Conservation (phyloP, 768 basidiomycete genomes). For the Agrocybe praecox region DNA sequence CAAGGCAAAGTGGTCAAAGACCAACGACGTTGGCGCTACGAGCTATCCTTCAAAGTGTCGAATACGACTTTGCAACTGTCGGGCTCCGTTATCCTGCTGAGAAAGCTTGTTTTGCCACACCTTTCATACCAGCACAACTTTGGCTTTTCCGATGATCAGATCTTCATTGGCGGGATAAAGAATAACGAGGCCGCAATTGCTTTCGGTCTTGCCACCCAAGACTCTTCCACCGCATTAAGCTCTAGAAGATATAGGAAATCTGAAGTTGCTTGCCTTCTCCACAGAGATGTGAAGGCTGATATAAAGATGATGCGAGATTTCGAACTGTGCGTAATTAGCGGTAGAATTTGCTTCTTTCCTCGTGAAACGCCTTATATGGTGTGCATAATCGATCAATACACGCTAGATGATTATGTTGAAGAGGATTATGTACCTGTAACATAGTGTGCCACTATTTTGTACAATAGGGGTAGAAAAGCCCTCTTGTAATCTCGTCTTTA, state of each 20-base stretch:
- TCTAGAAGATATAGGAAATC: background rate
- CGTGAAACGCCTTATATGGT: too few relatives aligned
- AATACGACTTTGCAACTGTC: background rate
- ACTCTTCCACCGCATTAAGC: background rate
- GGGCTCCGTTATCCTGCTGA: background rate
- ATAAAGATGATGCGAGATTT: background rate
- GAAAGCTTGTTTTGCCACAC: background rate
- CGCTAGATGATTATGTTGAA: too few relatives aligned
- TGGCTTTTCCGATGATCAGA: background rate
- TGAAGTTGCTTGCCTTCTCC: background rate
- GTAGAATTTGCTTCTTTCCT: background rate
- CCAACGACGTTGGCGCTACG: conserved; percentile 1
- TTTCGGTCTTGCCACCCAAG: too few relatives aligned
- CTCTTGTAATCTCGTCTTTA: too few relatives aligned
- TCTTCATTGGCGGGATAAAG: background rate
- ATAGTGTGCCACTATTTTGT: too few relatives aligned
- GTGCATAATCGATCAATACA: too few relatives aligned
- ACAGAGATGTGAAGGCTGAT: background rate
- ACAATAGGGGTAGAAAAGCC: too few relatives aligned
- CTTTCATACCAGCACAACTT: background rate
- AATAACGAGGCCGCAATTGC: too few relatives aligned
- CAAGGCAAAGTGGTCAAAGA: background rate
- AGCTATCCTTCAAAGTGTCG: background rate
- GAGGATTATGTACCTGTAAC: too few relatives aligned
- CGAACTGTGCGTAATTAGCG: background rate